Base-by-base conservation (phyloP, 345 rosid genomes). In the Geranium brycei region DNA sequence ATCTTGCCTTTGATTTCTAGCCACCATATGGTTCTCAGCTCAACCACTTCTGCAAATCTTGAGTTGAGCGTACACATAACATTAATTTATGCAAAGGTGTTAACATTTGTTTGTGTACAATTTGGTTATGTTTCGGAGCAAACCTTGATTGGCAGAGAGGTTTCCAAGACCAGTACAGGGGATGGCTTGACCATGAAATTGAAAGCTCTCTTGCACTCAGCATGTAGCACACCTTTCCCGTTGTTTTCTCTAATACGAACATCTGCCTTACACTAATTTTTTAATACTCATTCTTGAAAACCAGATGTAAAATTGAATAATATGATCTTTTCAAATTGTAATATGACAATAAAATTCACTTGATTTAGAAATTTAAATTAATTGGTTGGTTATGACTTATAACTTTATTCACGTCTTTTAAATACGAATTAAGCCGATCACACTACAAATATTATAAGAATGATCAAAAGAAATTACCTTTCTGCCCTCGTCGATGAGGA, bases 11-110 rank as follows among this genome's bases (percentile, higher is more conserved):
- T 59, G 51, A 84, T 83, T 60, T 78, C 82, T 60, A 84, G 35
- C 81, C 80, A 71, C 30, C 69, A 63, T 14, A 70, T 69, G 63
- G 79, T 82, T 72, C 66, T 66, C 8, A 82, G 85, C 23, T 66
- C 68, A 0, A 74, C 74, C 7, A 68, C 83, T 12, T 82, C 84
- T 4, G 73, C 56, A 53, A 86, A 83, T 61, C 91, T 85, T 60
- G 62, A 74, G 3, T 5, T 60, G 62, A 74, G 3, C 4, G 4
- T 19, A 16, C 19, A 35, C 41, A 35, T 35, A 35, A 35, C 41
- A 35, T 35, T 35, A 35, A 35, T 35, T 3, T 35, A 35, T 35
- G 41, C 10, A 35, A 35, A 35, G 7, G 41, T 35, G 1, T 35
- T 35, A 23, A 23, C 28, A 23, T 35, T 35, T 35, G 41, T 35